A percentile compares a stretch with the other conserved stretches of the same genome.
phyloP scores from a whole-genome alignment of 495 filamentous ascomycete species.

The Aspergillus bertholletiae region DNA sequence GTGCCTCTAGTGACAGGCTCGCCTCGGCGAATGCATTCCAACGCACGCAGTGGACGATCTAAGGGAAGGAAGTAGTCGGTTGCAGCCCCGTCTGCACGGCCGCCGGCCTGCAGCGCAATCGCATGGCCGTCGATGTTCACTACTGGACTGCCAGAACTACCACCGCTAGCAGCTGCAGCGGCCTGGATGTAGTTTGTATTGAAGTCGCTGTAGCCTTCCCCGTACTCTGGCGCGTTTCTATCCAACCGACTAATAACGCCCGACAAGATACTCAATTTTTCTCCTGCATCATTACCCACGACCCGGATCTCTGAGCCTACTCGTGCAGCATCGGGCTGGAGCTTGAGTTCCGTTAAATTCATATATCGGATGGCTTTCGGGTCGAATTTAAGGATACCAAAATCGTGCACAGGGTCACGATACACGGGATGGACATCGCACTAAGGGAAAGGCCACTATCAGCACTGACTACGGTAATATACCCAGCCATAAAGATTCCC shows the following conservation, averaged over 20 bases:
- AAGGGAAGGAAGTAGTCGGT: constrained; percentile 98
- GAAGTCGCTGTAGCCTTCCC: constrained; percentile 98
- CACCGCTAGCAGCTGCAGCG: constrained; percentile 91
- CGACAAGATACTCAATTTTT: constrained; percentile 97
- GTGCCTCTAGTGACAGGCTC: constrained; percentile 79
- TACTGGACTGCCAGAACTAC: constrained; percentile 94
- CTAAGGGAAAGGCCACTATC: constrained; percentile 38
- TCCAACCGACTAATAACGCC: constrained; percentile 96
- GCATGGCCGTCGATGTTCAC: constrained; percentile 93
- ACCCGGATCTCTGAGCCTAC: constrained; percentile 94
- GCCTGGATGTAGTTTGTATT: constrained; percentile 99
- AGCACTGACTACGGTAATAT: neutral
- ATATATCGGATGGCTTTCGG: constrained; percentile 96
- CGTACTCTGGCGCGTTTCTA: constrained; percentile 95
- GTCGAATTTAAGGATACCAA: constrained; percentile 93
- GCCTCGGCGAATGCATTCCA: constrained; percentile 77
- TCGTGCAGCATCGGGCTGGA: constrained; percentile 84
- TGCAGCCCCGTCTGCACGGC: constrained; percentile 87
- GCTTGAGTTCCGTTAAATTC: constrained; percentile 71
- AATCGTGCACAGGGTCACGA: constrained; percentile 97
- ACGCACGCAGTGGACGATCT: constrained; percentile 80
- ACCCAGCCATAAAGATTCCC: neutral
- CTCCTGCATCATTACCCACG: constrained; percentile 96
- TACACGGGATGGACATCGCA: constrained; percentile 98
- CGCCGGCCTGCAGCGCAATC: constrained; percentile 91